These are phyloP conservation scores for Solanum sejunctum DNA, from an alignment of 257 asterid genomes.

Conservation along the genomic window DNA sequence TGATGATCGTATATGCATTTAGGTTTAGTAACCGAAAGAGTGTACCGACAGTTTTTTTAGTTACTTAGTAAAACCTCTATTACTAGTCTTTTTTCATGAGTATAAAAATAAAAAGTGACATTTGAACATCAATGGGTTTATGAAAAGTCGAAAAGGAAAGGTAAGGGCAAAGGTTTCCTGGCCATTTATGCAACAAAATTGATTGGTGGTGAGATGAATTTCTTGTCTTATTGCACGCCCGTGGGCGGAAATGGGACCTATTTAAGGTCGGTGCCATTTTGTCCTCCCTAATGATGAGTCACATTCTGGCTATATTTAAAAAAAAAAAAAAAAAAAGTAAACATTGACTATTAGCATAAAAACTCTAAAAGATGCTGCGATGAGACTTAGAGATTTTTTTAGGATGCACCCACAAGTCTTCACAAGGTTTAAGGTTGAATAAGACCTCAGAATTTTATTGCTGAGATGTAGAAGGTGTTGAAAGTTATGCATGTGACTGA, in stretches of 20 bases:
- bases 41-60: neutral
- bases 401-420: too few species aligned
- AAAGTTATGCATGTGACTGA: too few species aligned
- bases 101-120: neutral
- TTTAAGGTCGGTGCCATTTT: neutral
- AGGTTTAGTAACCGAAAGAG: neutral
- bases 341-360: too few species aligned
- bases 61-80: neutral
- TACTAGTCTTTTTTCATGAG: neutral
- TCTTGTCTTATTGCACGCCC: constrained; percentile 7
- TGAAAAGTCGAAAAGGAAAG: neutral
- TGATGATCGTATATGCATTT: neutral
- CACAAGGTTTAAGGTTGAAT: too few species aligned
- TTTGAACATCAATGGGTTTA: neutral
- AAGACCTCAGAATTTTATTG: too few species aligned
- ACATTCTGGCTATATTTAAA: neutral
- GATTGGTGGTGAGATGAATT: neutral
- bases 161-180: neutral
- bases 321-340: too few species aligned
- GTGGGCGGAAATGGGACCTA: neutral
- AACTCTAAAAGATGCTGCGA: too few species aligned
- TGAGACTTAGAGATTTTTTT: too few species aligned
- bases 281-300: neutral
- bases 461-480: too few species aligned
- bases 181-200: neutral